Base-by-base conservation (phyloP, 305 asterid species). In the Striga hermonthica region DNA sequence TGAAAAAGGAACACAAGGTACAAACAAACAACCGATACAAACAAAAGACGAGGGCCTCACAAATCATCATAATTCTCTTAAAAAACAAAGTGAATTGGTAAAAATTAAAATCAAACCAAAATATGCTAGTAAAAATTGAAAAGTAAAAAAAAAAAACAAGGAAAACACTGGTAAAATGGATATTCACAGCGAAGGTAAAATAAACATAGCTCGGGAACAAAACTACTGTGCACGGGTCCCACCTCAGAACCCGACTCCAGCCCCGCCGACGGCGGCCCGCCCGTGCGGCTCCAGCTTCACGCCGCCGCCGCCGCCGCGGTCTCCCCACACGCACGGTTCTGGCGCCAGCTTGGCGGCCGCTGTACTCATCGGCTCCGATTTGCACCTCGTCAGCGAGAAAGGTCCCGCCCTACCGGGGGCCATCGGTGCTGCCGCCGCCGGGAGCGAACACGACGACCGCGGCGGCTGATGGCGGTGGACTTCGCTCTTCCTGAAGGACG, bases 321-420 rank as follows among this genome's bases (percentile, higher is more conserved):
- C 81, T 63, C 84, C 83, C 92, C 97, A 86, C 62, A 60, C 79
- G 61, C 94, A 83, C 10, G 85, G 60, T 67, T 87, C 99, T 34
- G 96, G 89, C 81, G 79, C 63, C 14, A 90, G 86, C 80, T 89
- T 89, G 68, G 90, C 86, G 76, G 92, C 94, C 34, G 99, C 97
- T 13, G 96, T 85, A 45, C 91, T 84, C 98, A 92, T 86, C 64
- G 99, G 99, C 90, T 93, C 99, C 11, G 99, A 93, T 80, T 93
- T 93, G 70, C 99, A 93, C 75, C 99, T 78, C 0, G 94, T 88
- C 78, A 90, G 78, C 76, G 75, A 90, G n/a, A 81, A 79, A 67
- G 98, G 94, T 86, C 87, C 0, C 80, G 85, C 87, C 0, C 80
- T 86, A 45, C 76, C 65, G 7, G 82, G 68, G 39, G 88, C 82